Evolutionary conservation across 176 grass and related monocot species (phyloP).

Genomic region (Poa annua): DNA sequence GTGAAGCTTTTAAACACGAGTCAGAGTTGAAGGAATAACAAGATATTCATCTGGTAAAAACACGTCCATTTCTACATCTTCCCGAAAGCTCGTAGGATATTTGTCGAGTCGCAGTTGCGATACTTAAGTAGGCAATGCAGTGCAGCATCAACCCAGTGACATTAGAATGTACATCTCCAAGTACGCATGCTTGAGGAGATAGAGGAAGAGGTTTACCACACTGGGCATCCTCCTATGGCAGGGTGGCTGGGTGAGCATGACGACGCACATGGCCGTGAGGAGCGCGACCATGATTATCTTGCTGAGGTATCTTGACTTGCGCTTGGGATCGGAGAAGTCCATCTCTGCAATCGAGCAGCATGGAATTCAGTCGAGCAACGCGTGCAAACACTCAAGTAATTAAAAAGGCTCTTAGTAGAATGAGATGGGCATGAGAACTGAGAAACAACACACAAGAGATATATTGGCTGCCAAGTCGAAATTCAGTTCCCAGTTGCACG

Average conservation of each 20-base stretch:
- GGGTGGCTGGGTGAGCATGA: slow-evolving; percentile 83
- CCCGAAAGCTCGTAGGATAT: too few species aligned
- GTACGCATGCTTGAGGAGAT: background rate
- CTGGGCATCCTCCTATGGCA: slow-evolving; percentile 59
- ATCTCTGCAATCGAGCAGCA: slow-evolving; percentile 50
- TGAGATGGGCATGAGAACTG: too few species aligned
- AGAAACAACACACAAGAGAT: too few species aligned
- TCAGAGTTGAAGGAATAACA: background rate
- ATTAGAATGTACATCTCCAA: background rate
- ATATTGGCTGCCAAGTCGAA: background rate
- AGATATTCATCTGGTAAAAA: background rate
- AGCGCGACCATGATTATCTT: slow-evolving; percentile 70
- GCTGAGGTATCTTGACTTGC: slow-evolving; percentile 61
- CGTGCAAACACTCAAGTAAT: too few species aligned
- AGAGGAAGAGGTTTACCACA: slow-evolving; percentile 45
- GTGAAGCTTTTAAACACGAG: slow-evolving; percentile 9
- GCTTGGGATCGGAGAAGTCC: slow-evolving; percentile 88
- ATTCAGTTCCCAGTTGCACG: background rate
- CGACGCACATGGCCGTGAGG: slow-evolving; percentile 76
- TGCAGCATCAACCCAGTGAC: background rate
- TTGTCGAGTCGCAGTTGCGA: background rate
- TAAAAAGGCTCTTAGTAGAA: too few species aligned
- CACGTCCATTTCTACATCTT: background rate
- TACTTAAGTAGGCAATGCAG: too few species aligned
- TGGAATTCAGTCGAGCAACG: background rate